Evolutionary conservation across 106 monocot genomes (phyloP).

Genomic region (Xerophyta viscosa): DNA sequence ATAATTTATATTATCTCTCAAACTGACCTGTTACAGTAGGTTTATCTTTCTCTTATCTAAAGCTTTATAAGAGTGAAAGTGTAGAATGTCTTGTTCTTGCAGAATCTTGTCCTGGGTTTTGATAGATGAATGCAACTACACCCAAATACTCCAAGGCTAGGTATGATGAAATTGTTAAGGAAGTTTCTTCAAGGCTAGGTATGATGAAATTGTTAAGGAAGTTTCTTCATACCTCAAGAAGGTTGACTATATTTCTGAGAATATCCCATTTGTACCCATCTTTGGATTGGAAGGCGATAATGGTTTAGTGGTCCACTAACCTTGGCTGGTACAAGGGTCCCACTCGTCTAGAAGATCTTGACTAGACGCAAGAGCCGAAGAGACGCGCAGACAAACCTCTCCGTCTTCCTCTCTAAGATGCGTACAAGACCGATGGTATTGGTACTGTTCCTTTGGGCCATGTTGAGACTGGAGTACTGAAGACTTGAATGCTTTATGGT

Average conservation of each 20-base stretch:
- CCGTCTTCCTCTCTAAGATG: slow-evolving; percentile 21
- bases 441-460: slow-evolving; percentile 17
- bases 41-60: neutral
- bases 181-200: slow-evolving; percentile 20
- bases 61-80: no score
- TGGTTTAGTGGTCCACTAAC: slow-evolving; percentile 25
- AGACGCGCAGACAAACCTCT: slow-evolving; percentile 20
- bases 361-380: slow-evolving; percentile 17
- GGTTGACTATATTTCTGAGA: slow-evolving; percentile 17
- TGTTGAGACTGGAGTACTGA: slow-evolving; percentile 17
- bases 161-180: slow-evolving; percentile 26
- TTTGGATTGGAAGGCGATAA: slow-evolving; percentile 22
- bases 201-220: slow-evolving; percentile 25
- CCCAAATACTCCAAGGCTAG: slow-evolving; percentile 21
- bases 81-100: neutral
- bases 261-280: slow-evolving; percentile 20
- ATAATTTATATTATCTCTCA: no score
- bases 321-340: slow-evolving; percentile 24
- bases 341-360: slow-evolving; percentile 16
- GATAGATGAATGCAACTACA: slow-evolving; percentile 20
- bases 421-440: slow-evolving; percentile 23
- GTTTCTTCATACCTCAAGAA: slow-evolving; percentile 24
- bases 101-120: neutral
- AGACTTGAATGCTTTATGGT: slow-evolving; percentile 20
- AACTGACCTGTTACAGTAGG: no score